These are phyloP conservation scores for Tilletiopsis washingtonensis DNA, from an alignment of 1,284 basidiomycete genomes.

Conservation along the genomic window DNA sequence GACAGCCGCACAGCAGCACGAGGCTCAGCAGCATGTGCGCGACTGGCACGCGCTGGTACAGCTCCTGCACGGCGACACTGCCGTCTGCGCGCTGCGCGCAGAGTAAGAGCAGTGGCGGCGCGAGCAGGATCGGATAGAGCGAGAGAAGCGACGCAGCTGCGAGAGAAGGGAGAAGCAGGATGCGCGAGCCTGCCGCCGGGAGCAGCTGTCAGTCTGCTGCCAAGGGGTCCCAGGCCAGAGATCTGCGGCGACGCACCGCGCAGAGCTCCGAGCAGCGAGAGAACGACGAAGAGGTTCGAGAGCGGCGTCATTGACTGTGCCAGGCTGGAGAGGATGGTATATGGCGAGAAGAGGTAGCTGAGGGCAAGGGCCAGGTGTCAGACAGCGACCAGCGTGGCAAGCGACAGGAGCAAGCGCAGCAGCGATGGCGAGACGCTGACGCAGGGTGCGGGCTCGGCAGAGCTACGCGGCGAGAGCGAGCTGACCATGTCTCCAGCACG, in stretches of 20 bases:
- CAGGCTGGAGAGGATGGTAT: slow-evolving; percentile 67
- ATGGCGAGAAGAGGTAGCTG: slow-evolving; percentile 75
- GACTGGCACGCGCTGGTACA: no score
- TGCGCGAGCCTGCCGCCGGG: slow-evolving; percentile 8
- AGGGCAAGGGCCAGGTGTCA: no score
- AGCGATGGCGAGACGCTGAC: no score
- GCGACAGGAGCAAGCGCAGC: no score
- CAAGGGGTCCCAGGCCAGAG: not conserved
- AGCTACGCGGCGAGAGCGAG: no score
- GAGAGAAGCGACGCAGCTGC: slow-evolving; percentile 15
- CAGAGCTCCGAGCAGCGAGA: slow-evolving; percentile 65
- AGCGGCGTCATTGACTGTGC: slow-evolving; percentile 71
- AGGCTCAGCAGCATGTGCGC: slow-evolving; percentile 5
- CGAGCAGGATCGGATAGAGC: slow-evolving; percentile 59
- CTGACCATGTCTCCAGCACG: no score
- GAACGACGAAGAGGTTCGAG: slow-evolving; percentile 64
- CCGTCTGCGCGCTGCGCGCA: slow-evolving; percentile 49
- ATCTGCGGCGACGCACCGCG: slow-evolving; percentile 53
- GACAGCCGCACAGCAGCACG: slow-evolving; percentile 7
- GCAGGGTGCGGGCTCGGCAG: no score
- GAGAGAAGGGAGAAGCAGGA: slow-evolving; percentile 9
- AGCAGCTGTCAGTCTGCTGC: not conserved
- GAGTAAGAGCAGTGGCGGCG: slow-evolving; percentile 63
- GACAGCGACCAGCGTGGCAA: no score
- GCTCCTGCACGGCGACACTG: slow-evolving; percentile 38